Conservation (phyloP, 2,329 filamentous ascomycete species). For the Cladosporium sp. region DNA sequence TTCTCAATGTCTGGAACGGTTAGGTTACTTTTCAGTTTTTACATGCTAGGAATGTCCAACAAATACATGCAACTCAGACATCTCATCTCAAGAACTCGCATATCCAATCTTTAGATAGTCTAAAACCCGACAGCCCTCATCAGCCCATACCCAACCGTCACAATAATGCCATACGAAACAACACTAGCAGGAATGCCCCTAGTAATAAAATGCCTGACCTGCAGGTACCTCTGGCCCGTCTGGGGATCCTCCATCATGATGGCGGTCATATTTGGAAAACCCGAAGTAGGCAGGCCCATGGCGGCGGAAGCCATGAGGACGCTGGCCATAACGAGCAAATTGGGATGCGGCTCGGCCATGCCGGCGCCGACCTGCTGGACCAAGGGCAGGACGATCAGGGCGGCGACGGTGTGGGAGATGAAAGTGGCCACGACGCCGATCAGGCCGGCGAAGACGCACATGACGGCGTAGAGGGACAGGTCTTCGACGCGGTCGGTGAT, state of each 20-base stretch:
- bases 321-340: conserved; percentile 89
- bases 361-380: conserved; percentile 78
- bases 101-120: no score
- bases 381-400: conserved; percentile 87
- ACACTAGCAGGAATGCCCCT: conserved; percentile 86
- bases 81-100: no score
- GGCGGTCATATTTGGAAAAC: conserved; percentile 99
- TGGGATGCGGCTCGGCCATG: conserved; percentile 89
- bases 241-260: conserved; percentile 98
- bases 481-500: conserved; percentile 73
- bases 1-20: no score
- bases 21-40: no score
- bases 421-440: conserved; percentile 95
- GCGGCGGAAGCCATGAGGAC: conserved; percentile 97
- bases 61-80: no score
- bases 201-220: conserved; percentile 91
- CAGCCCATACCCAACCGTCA: conserved; percentile 85
- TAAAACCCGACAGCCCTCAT: conserved; percentile 73
- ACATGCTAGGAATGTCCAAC: no score
- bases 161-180: conserved; percentile 73
- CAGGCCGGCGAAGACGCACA: conserved; percentile 78
- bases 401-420: conserved; percentile 95
- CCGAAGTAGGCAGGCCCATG: conserved; percentile 92
- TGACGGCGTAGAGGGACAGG: conserved; percentile 78
- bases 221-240: conserved; percentile 85